Evolutionary conservation across 2,329 filamentous ascomycete species (phyloP).

Genomic region (Malbranchea zuffiana): DNA sequence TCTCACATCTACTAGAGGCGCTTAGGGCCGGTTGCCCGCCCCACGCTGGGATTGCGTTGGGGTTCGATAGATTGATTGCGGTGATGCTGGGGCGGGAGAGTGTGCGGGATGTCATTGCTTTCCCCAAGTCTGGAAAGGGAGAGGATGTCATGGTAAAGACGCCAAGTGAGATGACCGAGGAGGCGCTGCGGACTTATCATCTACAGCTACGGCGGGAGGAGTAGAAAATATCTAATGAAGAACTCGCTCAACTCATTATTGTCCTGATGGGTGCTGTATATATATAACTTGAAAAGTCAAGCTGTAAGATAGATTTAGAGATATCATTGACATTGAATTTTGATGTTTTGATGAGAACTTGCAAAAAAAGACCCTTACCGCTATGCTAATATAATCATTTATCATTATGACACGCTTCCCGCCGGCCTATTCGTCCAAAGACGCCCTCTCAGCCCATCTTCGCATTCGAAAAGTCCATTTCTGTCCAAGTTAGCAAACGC

Average conservation of each 20-base stretch:
- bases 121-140: constrained; percentile 85
- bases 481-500: constrained; percentile 23
- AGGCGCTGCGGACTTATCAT: constrained; percentile 50
- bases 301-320: too few relatives aligned
- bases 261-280: too few relatives aligned
- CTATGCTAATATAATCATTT: constrained; percentile 2
- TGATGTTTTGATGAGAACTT: too few relatives aligned
- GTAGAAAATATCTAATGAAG: too few relatives aligned
- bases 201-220: constrained; percentile 29
- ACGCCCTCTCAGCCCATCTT: constrained; percentile 42
- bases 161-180: constrained; percentile 56
- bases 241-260: too few relatives aligned
- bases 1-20: constrained; percentile 73
- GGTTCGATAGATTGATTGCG: constrained; percentile 78
- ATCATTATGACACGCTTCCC: constrained; percentile 2
- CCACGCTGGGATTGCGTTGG: constrained; percentile 84
- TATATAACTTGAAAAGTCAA: neutral
- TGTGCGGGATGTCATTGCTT: constrained; percentile 88
- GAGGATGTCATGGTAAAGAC: constrained; percentile 75
- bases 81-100: constrained; percentile 65
- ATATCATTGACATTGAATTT: too few relatives aligned
- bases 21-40: constrained; percentile 80
- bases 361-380: too few relatives aligned
- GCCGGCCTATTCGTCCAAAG: neutral
- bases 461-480: constrained; percentile 58